Evolutionary conservation across 2,329 filamentous ascomycete species (phyloP).

Genomic region (Hirsutella minnesotensis): DNA sequence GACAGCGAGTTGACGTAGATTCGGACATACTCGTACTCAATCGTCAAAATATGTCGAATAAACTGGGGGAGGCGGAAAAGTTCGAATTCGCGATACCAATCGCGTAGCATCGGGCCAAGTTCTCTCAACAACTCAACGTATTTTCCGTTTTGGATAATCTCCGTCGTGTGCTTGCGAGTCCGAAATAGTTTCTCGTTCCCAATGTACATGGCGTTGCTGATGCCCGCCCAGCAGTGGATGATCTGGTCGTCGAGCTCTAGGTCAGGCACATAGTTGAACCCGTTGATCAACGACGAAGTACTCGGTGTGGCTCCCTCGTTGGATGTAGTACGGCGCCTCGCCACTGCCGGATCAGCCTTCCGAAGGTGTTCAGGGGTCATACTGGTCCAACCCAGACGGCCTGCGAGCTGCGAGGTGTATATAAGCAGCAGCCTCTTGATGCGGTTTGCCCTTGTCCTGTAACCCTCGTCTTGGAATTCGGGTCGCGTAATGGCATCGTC

Average conservation of each 20-base stretch:
- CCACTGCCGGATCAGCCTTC: conserved; percentile 44
- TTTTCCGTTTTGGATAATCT: conserved; percentile 74
- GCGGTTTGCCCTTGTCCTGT: conserved; percentile 65
- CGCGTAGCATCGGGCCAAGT: conserved; percentile 64
- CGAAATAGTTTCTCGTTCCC: conserved; percentile 83
- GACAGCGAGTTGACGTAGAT: conserved; percentile 93
- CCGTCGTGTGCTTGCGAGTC: conserved; percentile 76
- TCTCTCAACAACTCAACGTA: conserved; percentile 74
- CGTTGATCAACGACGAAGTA: conserved; percentile 44
- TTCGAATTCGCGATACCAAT: conserved; percentile 77
- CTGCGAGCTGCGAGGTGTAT: conserved; percentile 88
- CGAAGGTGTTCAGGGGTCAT: conserved; percentile 69
- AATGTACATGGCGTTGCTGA: conserved; percentile 84
- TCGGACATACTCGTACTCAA: conserved; percentile 91
- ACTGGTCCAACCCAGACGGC: conserved; percentile 80
- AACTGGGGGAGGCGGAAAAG: conserved; percentile 56
- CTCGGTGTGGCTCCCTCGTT: conserved; percentile 48
- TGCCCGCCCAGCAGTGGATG: conserved; percentile 84
- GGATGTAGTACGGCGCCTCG: conserved; percentile 35
- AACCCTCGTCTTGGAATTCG: conserved; percentile 63
- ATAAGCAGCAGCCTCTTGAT: conserved; percentile 81
- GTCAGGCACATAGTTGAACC: conserved; percentile 56
- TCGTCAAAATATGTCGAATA: conserved; percentile 67
- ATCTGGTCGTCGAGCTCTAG: conserved; percentile 57
- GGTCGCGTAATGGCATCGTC: conserved; percentile 47